Conservation (phyloP, 208 protist species). For the Leishmania mexicana region DNA sequence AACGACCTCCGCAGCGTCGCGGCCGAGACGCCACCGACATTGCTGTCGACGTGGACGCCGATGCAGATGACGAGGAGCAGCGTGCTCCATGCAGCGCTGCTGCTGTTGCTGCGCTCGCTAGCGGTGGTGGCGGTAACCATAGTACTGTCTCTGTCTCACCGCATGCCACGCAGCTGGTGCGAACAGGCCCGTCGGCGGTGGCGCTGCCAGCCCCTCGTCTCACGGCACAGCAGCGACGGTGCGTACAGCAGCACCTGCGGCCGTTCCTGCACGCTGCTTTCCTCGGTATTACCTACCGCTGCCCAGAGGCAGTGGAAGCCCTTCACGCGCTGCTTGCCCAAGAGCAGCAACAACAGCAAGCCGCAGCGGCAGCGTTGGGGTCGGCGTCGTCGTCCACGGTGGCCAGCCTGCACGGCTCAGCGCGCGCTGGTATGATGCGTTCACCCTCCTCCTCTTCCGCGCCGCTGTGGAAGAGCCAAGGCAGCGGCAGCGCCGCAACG, state of each 20-base stretch:
- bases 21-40: slow-evolving; percentile 7
- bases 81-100: not conserved
- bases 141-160: not conserved
- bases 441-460: not conserved
- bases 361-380: not conserved
- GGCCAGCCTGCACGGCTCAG: not conserved
- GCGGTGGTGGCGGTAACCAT: not conserved
- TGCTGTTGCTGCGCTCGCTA: not conserved
- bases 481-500: not conserved
- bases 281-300: slow-evolving; percentile 40
- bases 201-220: slow-evolving; percentile 8
- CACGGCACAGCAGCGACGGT: slow-evolving; percentile 17
- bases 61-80: slow-evolving; percentile 9
- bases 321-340: slow-evolving; percentile 7
- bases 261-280: slow-evolving; percentile 36
- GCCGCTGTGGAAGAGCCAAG: not conserved
- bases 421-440: not conserved
- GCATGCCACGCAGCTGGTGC: not conserved
- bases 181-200: not conserved
- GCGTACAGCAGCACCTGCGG: slow-evolving; percentile 28
- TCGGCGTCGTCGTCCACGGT: not conserved
- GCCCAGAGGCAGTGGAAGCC: slow-evolving; percentile 34
- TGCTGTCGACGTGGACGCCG: not conserved
- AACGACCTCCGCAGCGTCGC: slow-evolving; percentile 17
- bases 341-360: slow-evolving; percentile 13